These are phyloP conservation scores for Candida quercuum DNA, from an alignment of 805 yeast species.

Conservation along the genomic window DNA sequence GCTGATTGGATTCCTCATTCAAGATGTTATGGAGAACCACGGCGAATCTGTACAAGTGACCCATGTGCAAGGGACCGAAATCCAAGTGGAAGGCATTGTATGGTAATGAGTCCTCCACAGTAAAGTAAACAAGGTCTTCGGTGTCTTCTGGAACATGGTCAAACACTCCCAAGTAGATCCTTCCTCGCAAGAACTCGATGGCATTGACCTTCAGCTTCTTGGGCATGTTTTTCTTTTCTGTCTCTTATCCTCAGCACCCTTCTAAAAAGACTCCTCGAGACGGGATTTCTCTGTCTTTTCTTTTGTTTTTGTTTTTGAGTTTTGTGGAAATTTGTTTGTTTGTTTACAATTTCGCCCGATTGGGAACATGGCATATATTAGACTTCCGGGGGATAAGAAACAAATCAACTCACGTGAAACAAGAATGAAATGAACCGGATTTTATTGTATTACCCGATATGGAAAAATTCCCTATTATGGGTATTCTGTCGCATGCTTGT, in stretches of 20 bases:
- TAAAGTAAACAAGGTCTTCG: slow-evolving; percentile 71
- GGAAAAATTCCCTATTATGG: too few species aligned
- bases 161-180: slow-evolving; percentile 87
- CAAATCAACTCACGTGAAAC: not conserved
- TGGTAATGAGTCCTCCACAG: slow-evolving; percentile 87
- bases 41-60: slow-evolving; percentile 91
- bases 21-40: slow-evolving; percentile 88
- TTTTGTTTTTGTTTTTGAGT: not conserved
- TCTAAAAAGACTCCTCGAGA: too few species aligned
- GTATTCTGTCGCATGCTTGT: too few species aligned
- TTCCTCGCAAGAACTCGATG: slow-evolving; percentile 35
- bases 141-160: slow-evolving; percentile 77
- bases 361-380: too few species aligned
- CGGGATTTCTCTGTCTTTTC: not conserved
- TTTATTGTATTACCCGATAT: not conserved
- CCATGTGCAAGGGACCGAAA: slow-evolving; percentile 94
- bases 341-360: slow-evolving; percentile 3
- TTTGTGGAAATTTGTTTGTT: not conserved
- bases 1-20: slow-evolving; percentile 77
- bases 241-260: too few species aligned
- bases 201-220: slow-evolving; percentile 51
- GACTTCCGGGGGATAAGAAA: not conserved
- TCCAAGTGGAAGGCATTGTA: slow-evolving; percentile 95
- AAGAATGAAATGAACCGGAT: not conserved
- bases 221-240: slow-evolving; percentile 32